phyloP scores from a whole-genome alignment of 1,284 basidiomycete species.

The Exsudoporus floridanus region DNA sequence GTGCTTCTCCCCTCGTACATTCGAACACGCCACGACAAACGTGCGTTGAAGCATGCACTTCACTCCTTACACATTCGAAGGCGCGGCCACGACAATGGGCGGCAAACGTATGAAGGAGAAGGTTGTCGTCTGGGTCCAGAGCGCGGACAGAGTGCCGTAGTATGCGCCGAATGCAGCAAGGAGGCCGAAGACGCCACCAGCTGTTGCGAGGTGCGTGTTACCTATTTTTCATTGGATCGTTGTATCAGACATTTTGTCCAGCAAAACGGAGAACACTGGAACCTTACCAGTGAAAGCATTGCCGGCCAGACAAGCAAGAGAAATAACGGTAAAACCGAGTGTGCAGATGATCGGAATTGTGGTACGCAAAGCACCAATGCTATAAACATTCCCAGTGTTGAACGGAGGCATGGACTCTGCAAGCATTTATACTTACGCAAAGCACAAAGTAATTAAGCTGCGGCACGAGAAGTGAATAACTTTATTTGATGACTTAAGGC shows the following conservation, averaged over 20 bases:
- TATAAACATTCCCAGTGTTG: constrained; percentile 1
- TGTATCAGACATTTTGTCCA: constrained; percentile 5
- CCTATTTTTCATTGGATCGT: constrained; percentile 9
- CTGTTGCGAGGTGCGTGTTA: constrained; percentile 25
- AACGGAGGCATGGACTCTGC: neutral
- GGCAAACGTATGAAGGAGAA: constrained; percentile 30
- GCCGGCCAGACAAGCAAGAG: constrained; percentile 24
- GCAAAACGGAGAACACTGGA: neutral
- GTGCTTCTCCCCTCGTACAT: constrained; percentile 3
- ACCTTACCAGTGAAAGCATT: constrained; percentile 29
- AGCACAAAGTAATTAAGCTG: constrained; percentile 23
- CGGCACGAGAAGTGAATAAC: neutral
- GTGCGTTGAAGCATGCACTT: neutral
- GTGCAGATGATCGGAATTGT: constrained; percentile 27
- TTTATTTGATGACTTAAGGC: neutral
- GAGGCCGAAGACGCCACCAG: constrained; percentile 29
- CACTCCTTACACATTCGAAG: constrained; percentile 17
- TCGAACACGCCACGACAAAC: too few species aligned
- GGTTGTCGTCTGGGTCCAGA: constrained; percentile 33
- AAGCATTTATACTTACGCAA: constrained; percentile 13
- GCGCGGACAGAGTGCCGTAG: constrained; percentile 27
- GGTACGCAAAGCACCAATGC: constrained; percentile 30
- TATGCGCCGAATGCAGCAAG: constrained; percentile 32
- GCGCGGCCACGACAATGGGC: constrained; percentile 19
- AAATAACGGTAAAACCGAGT: constrained; percentile 24